These are phyloP conservation scores for Hymenoscyphus infarciens DNA, from an alignment of 2,329 filamentous ascomycete genomes.

Conservation along the genomic window DNA sequence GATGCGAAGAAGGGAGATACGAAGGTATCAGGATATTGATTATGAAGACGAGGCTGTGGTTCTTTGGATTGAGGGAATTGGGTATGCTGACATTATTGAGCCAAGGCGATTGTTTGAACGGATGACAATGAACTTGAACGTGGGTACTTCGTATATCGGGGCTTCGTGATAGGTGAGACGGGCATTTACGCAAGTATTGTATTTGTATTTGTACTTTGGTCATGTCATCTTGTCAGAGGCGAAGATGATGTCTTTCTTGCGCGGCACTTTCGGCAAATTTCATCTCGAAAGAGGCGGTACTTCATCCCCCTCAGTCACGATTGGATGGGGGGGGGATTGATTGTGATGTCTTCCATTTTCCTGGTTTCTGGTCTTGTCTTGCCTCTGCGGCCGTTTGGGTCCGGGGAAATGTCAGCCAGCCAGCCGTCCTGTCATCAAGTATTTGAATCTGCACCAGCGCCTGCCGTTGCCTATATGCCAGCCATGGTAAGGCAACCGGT, in stretches of 20 bases:
- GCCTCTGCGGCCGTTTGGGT: neutral
- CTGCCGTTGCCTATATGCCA: neutral
- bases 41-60: neutral
- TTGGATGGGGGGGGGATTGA: neutral
- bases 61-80: neutral
- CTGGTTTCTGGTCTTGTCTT: neutral
- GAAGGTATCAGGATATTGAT: neutral
- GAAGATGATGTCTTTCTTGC: neutral
- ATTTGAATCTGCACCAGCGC: neutral
- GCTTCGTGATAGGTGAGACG: neutral
- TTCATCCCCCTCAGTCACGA: neutral
- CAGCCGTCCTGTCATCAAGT: neutral
- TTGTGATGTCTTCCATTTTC: neutral
- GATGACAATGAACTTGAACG: neutral
- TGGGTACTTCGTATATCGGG: neutral
- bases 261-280: neutral
- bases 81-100: neutral
- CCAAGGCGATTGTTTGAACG: neutral
- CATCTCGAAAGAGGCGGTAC: neutral
- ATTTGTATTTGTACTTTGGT: slow-evolving; percentile 4
- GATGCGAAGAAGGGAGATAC: neutral
- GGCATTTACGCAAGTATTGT: neutral
- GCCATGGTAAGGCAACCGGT: neutral
- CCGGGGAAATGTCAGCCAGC: slow-evolving; percentile 1
- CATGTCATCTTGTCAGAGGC: neutral